Evolutionary conservation across 306 rosid genomes (phyloP).

Genomic region (Vicia sativa): DNA sequence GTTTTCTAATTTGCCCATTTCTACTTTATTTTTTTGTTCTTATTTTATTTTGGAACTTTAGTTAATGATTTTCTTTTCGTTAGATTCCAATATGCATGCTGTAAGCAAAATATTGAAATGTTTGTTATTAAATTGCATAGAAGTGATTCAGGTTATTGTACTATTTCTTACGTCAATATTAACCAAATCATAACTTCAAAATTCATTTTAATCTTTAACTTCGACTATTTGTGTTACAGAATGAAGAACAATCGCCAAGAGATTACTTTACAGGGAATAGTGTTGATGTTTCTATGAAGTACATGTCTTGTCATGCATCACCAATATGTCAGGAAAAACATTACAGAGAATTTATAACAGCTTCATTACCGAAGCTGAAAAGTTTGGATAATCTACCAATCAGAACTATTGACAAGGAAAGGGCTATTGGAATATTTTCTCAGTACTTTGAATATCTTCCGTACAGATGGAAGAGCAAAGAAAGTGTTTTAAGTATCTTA

Average conservation of each 20-base stretch:
- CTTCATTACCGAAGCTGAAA: conserved; percentile 68
- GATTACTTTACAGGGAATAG: conserved; percentile 40
- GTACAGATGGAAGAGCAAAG: conserved; percentile 64
- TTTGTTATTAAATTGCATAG: conserved; percentile 29
- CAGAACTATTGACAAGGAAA: conserved; percentile 62
- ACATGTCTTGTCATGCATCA: conserved; percentile 68
- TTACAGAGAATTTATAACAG: conserved; percentile 80
- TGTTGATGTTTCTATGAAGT: conserved; percentile 59
- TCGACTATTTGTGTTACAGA: conserved; percentile 45
- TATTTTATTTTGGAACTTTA: conserved; percentile 34
- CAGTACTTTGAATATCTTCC: conserved; percentile 71
- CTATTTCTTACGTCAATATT: conserved; percentile 29
- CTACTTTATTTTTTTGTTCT: conserved; percentile 20
- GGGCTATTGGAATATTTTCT: conserved; percentile 56
- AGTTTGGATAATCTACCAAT: conserved; percentile 65
- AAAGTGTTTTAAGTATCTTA: conserved; percentile 65
- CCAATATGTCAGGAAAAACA: conserved; percentile 79
- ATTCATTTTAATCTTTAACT: conserved; percentile 30
- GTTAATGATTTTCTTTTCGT: conserved; percentile 29
- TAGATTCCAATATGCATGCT: conserved; percentile 18
- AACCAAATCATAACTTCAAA: conserved; percentile 14
- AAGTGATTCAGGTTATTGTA: conserved; percentile 27
- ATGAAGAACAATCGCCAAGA: conserved; percentile 48
- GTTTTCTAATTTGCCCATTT: conserved; percentile 26
- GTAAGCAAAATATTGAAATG: conserved; percentile 14